Evolutionary conservation across 225 moss, liverwort and hornwort genomes (phyloP).

Genomic region (Takakia lepidozioides): DNA sequence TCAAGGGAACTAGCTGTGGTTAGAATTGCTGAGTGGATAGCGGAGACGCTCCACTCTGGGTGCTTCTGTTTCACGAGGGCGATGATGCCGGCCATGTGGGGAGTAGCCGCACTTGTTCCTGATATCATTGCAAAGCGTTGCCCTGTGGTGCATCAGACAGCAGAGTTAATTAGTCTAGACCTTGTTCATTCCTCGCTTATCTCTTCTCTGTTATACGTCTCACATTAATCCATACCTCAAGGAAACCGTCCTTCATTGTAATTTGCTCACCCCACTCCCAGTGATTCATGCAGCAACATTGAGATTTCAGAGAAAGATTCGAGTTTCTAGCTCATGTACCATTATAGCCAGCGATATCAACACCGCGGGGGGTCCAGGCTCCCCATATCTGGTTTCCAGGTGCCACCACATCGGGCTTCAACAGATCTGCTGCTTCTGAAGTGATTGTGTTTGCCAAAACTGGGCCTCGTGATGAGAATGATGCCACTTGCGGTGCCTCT

Average conservation of each 20-base stretch:
- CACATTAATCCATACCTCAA: too few relatives aligned
- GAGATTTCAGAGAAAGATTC: too few relatives aligned
- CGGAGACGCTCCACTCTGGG: constrained; percentile 63
- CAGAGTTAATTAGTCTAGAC: too few relatives aligned
- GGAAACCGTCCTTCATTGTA: too few relatives aligned
- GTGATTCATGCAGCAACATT: too few relatives aligned
- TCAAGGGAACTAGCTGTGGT: constrained; percentile 59
- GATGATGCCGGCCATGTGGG: constrained; percentile 65
- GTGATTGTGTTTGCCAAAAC: constrained; percentile 88
- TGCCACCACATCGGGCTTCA: constrained; percentile 82
- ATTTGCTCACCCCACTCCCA: too few relatives aligned
- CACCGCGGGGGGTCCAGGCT: constrained; percentile 72
- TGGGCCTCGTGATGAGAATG: constrained; percentile 79
- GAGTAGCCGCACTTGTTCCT: constrained; percentile 85
- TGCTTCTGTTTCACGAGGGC: constrained; percentile 53
- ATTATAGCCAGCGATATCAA: constrained; percentile 60
- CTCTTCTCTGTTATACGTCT: too few relatives aligned
- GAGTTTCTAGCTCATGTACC: too few relatives aligned
- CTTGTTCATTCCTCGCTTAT: too few relatives aligned
- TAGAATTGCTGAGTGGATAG: constrained; percentile 60
- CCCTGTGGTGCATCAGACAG: too few relatives aligned
- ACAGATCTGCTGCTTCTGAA: constrained; percentile 68
- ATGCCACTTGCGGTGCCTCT: constrained; percentile 71
- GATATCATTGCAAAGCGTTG: constrained; percentile 75
- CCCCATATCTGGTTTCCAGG: constrained; percentile 94